A percentile compares a stretch with the other conserved stretches of the same genome.
Conservation (phyloP, 495 filamentous ascomycete genomes). For the Massariosphaeria phaeospora region DNA sequence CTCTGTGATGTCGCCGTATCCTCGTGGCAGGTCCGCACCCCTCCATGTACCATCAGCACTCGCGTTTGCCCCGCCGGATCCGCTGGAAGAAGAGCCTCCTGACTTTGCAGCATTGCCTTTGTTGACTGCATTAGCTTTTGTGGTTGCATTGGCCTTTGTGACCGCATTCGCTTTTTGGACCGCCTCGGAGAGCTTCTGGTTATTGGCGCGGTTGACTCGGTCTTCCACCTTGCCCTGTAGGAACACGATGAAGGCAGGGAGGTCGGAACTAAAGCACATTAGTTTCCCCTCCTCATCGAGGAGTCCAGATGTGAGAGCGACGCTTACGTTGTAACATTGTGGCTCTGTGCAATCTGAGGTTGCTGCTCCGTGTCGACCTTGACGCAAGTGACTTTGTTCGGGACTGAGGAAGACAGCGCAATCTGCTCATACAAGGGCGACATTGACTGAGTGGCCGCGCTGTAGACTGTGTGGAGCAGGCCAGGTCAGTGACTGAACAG, state of each 20-base stretch:
- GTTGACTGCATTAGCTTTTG: too few relatives aligned
- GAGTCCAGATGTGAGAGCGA: not conserved
- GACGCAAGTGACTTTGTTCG: slow-evolving; percentile 71
- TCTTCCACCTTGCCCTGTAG: slow-evolving; percentile 62
- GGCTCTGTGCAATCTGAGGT: slow-evolving; percentile 64
- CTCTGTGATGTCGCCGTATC: slow-evolving; percentile 78
- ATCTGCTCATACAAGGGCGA: slow-evolving; percentile 81
- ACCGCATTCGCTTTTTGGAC: slow-evolving; percentile 71
- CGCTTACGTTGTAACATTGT: slow-evolving; percentile 66
- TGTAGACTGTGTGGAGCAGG: slow-evolving; percentile 59
- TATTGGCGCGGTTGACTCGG: slow-evolving; percentile 70
- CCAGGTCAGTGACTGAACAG: slow-evolving; percentile 23
- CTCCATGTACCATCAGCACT: slow-evolving; percentile 52
- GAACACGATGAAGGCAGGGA: slow-evolving; percentile 91
- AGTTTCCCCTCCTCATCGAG: not conserved
- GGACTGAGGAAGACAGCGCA: slow-evolving; percentile 63
- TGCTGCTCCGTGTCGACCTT: slow-evolving; percentile 81
- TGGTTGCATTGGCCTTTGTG: slow-evolving; percentile 64
- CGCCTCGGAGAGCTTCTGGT: slow-evolving; percentile 58
- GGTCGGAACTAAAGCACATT: slow-evolving; percentile 35
- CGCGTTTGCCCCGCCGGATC: slow-evolving; percentile 41
- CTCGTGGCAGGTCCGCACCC: slow-evolving; percentile 67
- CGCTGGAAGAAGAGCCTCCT: slow-evolving; percentile 41
- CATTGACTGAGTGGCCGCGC: slow-evolving; percentile 76
- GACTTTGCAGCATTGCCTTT: slow-evolving; percentile 62